Evolutionary conservation across 139 green algal species (phyloP).

Genomic region (Chlorella sp.): DNA sequence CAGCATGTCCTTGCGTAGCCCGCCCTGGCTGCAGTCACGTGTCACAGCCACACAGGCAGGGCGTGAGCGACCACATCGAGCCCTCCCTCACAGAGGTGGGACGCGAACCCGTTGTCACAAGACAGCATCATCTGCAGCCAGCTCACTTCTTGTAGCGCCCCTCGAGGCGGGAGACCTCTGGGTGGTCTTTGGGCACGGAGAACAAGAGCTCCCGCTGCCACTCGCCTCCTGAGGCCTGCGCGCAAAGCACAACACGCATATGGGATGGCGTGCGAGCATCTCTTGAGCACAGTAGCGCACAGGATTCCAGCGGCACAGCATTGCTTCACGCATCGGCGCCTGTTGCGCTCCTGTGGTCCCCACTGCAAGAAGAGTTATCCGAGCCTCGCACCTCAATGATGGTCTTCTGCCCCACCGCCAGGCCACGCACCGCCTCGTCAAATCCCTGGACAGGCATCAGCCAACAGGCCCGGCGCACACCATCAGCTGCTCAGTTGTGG

Average conservation of each 20-base stretch:
- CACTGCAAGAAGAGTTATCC: too few relatives aligned
- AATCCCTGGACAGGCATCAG: slow-evolving; percentile 54
- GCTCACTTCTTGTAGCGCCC: slow-evolving; percentile 78
- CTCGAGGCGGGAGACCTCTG: slow-evolving; percentile 70
- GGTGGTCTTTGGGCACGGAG: slow-evolving; percentile 64
- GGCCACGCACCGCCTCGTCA: slow-evolving; percentile 69
- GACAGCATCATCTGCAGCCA: too few relatives aligned
- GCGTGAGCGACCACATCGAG: not conserved
- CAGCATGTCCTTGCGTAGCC: slow-evolving; percentile 55
- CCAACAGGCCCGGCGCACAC: not conserved
- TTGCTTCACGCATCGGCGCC: too few relatives aligned
- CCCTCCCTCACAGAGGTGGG: too few relatives aligned
- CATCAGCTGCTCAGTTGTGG: not conserved
- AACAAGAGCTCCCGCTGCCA: slow-evolving; percentile 82
- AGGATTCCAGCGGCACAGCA: too few relatives aligned
- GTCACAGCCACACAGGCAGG: not conserved
- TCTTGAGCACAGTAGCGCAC: too few relatives aligned
- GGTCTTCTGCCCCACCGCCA: slow-evolving; percentile 55
- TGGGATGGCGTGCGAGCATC: not conserved
- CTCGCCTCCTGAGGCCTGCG: slow-evolving; percentile 60
- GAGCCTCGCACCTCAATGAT: slow-evolving; percentile 31
- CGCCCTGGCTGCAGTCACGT: slow-evolving; percentile 67
- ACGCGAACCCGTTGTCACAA: not conserved
- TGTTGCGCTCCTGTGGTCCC: too few relatives aligned
- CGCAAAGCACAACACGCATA: not conserved